Evolutionary conservation across 2,329 filamentous ascomycete genomes (phyloP), one percentile per base, ranked within the genome.

Genomic region (Trichoderma oligosporum): DNA sequence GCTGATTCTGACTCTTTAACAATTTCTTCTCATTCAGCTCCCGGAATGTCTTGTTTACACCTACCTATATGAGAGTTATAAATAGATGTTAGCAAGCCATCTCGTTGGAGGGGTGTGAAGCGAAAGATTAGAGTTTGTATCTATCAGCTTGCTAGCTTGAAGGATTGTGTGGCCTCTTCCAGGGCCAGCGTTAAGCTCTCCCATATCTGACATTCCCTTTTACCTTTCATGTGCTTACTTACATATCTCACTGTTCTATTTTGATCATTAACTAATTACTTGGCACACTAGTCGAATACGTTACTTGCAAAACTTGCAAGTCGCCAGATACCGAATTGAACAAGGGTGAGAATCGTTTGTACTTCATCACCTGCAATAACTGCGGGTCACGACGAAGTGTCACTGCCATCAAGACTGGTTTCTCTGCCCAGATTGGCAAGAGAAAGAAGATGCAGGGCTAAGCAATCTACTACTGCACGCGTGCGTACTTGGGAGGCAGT

Each of bases 391-490:
- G 93, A 76, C 88, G 92, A 73, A 91, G 86, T 70, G 93, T 97
- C 73, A 91, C 91, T 60, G 92, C 94, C 66, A 99, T 99, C 88
- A 99, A 99, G 87, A 96, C 91, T 61, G 94, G 94, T 91, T 99
- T 99, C 91, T 95, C 92, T 70, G 94, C 94, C 75, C 94, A 97
- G 79, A 89, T 99, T 75, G 94, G 94, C 74, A 97, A 97, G 88
- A 88, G 94, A 83, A 94, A 86, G 82, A 95, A 95, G 84, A 88
- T 91, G 80, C 84, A 90, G 75, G 88, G 82, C 75, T 95, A 91
- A 82, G 62, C 59, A 24, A 22, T 39, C 52, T 55, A 16, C 31
- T 35, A 18, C 24, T 18, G 22, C 38, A 33, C 36, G 48, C 31
- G 2, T 49, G 42, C 29, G 35, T 38, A 51, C 42, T 41, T 20